These are phyloP conservation scores for Epithemia pelagica DNA, from an alignment of 108 stramenopile genomes.

Conservation along the genomic window DNA sequence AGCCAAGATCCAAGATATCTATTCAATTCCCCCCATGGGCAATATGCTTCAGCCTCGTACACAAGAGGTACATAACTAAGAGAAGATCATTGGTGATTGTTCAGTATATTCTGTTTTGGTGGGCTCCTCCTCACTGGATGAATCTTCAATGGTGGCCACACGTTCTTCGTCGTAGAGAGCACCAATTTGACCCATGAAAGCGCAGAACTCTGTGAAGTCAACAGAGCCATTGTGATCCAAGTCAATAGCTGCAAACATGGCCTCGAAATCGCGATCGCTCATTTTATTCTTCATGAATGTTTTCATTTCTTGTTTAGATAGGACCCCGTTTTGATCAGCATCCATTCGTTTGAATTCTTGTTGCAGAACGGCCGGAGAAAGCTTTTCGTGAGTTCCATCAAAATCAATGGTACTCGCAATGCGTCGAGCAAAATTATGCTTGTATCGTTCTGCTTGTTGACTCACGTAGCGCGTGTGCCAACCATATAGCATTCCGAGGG, in stretches of 20 bases:
- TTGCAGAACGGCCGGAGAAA: conserved; percentile 9
- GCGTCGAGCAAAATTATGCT: conserved; percentile 7
- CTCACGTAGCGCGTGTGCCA: not conserved
- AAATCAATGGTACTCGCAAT: conserved; percentile 22
- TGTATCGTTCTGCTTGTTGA: conserved; percentile 9
- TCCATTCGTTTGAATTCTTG: conserved; percentile 21
- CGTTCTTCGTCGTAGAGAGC: conserved; percentile 8
- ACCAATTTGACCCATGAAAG: conserved; percentile 10
- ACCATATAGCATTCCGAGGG: not conserved
- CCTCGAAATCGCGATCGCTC: conserved; percentile 21
- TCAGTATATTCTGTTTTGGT: not conserved
- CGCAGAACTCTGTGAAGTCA: conserved; percentile 23
- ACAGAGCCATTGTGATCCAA: conserved; percentile 18
- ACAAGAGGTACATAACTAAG: too few relatives aligned
- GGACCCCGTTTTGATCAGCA: conserved; percentile 11
- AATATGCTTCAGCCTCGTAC: too few relatives aligned
- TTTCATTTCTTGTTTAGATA: conserved; percentile 10
- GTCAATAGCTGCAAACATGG: conserved; percentile 22
- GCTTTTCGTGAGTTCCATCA: conserved; percentile 1
- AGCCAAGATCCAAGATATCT: too few relatives aligned
- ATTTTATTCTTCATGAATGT: conserved; percentile 4
- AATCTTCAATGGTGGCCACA: not conserved
- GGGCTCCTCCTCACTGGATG: not conserved
- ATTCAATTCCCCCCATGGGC: too few relatives aligned
- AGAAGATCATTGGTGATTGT: too few relatives aligned